phyloP scores from a whole-genome alignment of 139 green algal species.

The Micractinium sp. region DNA sequence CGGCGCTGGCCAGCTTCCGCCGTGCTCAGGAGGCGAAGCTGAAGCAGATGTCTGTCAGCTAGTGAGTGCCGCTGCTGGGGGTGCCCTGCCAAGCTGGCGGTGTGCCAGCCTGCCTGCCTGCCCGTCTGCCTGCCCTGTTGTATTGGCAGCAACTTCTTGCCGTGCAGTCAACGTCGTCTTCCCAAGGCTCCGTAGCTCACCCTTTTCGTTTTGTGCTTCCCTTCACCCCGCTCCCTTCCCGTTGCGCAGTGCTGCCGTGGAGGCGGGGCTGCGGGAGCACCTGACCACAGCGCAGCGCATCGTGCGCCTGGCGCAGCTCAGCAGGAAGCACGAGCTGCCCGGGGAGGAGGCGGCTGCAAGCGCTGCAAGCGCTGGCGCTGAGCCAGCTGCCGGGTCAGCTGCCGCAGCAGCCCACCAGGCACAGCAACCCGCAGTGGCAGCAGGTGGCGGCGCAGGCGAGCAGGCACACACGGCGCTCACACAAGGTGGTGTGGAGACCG shows the following conservation, averaged over 20 bases:
- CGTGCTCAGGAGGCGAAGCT: conserved; percentile 63
- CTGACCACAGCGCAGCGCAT: conserved; percentile 70
- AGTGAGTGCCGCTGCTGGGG: conserved; percentile 9
- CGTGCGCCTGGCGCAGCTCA: conserved; percentile 82
- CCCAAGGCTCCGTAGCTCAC: background rate
- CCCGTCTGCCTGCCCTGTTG: background rate
- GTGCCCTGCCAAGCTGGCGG: background rate
- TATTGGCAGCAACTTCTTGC: background rate
- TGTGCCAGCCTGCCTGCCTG: too few species aligned
- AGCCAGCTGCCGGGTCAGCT: too few species aligned
- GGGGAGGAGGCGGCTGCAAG: conserved; percentile 54
- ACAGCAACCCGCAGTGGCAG: background rate
- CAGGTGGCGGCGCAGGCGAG: background rate
- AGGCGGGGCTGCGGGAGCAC: conserved; percentile 54
- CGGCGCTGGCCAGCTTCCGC: conserved; percentile 65
- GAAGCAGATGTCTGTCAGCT: conserved; percentile 52
- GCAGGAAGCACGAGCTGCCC: conserved; percentile 77
- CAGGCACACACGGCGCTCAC: background rate
- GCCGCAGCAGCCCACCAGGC: too few species aligned
- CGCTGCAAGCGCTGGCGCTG: too few species aligned
- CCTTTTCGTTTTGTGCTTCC: background rate
- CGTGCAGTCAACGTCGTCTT: background rate
- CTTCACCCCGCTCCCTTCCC: background rate
- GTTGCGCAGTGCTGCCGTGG: conserved; percentile 45
- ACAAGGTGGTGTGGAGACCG: background rate